These are phyloP conservation scores for Setaria italica DNA, from an alignment of 202 grass and related monocot genomes.

Conservation along the genomic window DNA sequence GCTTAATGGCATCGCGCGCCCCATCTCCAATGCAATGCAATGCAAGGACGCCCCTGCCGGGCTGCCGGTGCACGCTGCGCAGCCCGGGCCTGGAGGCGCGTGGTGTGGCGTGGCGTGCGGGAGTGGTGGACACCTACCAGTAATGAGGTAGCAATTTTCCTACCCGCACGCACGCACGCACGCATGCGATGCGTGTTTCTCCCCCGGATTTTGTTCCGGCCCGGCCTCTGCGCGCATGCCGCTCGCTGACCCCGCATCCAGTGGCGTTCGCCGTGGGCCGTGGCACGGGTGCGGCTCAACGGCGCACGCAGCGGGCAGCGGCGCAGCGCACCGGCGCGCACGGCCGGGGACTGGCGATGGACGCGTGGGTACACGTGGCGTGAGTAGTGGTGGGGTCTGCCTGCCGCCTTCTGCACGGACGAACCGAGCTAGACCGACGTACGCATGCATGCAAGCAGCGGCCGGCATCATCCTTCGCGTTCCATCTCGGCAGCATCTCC, in stretches of 20 bases:
- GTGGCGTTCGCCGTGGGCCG: background rate
- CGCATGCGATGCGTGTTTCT: no score
- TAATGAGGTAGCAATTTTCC: background rate
- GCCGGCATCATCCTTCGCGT: conserved; percentile 17
- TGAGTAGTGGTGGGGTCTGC: background rate
- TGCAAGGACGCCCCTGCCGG: background rate
- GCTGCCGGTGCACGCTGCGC: background rate
- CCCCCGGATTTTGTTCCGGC: background rate
- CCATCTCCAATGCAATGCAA: no score
- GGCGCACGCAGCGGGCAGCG: no score
- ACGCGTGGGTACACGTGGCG: background rate
- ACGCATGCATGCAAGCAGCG: conserved; percentile 4
- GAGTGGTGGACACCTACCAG: background rate
- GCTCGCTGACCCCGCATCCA: background rate
- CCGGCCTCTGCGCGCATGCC: background rate
- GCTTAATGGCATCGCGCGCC: background rate
- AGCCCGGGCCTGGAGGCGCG: background rate
- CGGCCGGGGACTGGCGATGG: no score
- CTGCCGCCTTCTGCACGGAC: background rate
- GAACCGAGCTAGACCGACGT: background rate
- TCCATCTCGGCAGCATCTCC: background rate
- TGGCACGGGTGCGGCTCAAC: background rate
- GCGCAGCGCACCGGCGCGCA: background rate
- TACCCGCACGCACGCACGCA: background rate
- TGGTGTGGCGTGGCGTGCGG: background rate